Percentiles rank a stretch among this genome's conserved stretches.
Evolutionary conservation across 164 flowering plant species (phyloP).

Genomic region (Litsea cubeba): DNA sequence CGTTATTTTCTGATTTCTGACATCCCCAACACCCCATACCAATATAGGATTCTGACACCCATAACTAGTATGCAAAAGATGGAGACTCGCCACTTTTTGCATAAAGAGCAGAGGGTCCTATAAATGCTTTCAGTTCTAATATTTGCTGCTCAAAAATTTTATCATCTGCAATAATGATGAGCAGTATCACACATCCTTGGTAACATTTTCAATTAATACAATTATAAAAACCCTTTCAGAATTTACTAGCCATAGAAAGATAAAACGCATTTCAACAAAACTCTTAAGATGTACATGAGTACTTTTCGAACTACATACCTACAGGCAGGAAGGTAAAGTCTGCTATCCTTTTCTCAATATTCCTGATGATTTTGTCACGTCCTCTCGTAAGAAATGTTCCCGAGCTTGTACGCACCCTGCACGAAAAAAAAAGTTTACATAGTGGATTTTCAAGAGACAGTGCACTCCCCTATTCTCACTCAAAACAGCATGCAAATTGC

Average conservation of each 20-base stretch:
- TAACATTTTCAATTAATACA: neutral
- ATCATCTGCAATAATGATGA: neutral
- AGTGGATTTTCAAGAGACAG: neutral
- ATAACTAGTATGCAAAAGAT: neutral
- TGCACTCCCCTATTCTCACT: neutral
- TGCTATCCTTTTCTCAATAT: constrained; percentile 84
- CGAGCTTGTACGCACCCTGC: constrained; percentile 90
- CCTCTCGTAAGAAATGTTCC: constrained; percentile 84
- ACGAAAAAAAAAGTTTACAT: constrained; percentile 13
- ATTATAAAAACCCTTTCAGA: neutral
- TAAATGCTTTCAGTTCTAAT: neutral
- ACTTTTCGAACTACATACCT: constrained; percentile 46
- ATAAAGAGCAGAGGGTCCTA: neutral
- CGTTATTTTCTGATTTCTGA: neutral
- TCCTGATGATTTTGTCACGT: constrained; percentile 53
- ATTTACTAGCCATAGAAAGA: neutral
- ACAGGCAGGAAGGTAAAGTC: constrained; percentile 84
- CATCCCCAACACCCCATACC: neutral
- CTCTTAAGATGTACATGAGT: neutral
- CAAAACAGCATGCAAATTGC: constrained; percentile 1
- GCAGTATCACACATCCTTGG: neutral
- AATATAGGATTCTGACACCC: neutral
- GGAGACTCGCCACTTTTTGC: neutral
- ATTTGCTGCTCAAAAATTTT: neutral
- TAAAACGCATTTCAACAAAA: neutral